Conservation (phyloP, 2,329 filamentous ascomycete species). For the Aspergillus uvarum region DNA sequence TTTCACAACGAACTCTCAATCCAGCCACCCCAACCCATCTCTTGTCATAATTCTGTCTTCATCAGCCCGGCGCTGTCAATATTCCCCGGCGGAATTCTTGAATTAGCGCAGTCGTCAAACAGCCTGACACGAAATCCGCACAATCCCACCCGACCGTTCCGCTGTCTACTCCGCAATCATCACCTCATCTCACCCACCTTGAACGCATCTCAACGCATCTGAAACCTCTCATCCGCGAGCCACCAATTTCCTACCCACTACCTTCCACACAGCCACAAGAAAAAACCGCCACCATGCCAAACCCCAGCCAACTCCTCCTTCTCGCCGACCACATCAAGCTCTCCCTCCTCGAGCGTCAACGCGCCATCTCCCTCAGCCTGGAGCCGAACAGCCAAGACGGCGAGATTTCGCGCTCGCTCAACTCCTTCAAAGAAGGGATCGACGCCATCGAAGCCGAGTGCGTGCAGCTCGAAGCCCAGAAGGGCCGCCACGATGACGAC, state of each 20-base stretch:
- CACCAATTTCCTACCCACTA: background rate
- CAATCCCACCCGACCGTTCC: background rate
- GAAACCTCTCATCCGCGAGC: background rate
- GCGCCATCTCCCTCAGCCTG: slow-evolving; percentile 77
- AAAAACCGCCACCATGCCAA: slow-evolving; percentile 43
- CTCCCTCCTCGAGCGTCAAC: slow-evolving; percentile 86
- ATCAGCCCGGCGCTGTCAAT: background rate
- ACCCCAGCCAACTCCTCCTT: slow-evolving; percentile 76
- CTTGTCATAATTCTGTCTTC: background rate
- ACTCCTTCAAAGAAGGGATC: slow-evolving; percentile 80
- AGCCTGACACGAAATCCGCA: background rate
- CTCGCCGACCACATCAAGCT: slow-evolving; percentile 97
- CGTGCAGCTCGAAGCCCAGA: slow-evolving; percentile 54
- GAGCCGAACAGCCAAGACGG: slow-evolving; percentile 79
- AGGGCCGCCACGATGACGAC: slow-evolving; percentile 51
- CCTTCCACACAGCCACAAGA: background rate
- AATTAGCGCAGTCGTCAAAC: background rate
- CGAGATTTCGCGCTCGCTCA: slow-evolving; percentile 83
- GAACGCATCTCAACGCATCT: background rate
- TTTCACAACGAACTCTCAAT: background rate
- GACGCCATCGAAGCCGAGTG: slow-evolving; percentile 65
- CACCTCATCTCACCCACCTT: background rate
- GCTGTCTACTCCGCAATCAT: background rate
- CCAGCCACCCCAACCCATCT: background rate
- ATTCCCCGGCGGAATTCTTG: background rate